A percentile compares a stretch with the other conserved stretches of the same genome.
phyloP scores from a whole-genome alignment of 208 protist genomes.

The Acanthamoeba healyi region DNA sequence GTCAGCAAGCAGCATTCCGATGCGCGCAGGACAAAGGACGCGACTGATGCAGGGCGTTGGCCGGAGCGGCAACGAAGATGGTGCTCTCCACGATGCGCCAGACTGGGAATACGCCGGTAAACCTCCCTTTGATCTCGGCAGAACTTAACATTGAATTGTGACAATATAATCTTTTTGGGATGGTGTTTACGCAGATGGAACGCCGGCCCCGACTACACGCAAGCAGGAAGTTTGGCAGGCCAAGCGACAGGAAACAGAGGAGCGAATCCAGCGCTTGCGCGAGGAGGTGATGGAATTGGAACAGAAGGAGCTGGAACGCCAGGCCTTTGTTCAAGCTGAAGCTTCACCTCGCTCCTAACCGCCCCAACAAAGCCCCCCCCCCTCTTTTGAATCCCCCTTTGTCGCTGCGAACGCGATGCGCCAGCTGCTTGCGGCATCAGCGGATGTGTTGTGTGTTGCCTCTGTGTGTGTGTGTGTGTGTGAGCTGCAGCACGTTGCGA shows the following conservation, averaged over 20 bases:
- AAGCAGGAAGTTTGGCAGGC: background rate
- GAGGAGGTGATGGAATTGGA: constrained; percentile 61
- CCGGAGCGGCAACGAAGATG: constrained; percentile 38
- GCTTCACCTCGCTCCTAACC: too few relatives aligned
- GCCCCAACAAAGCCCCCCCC: too few relatives aligned
- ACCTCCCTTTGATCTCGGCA: background rate
- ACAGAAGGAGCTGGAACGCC: constrained; percentile 29
- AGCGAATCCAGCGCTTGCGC: constrained; percentile 22
- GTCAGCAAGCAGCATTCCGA: background rate
- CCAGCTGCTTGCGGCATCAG: too few relatives aligned
- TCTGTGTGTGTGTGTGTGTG: too few relatives aligned
- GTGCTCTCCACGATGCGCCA: background rate
- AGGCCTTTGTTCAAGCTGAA: background rate
- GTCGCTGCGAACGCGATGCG: too few relatives aligned
- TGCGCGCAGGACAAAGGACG: background rate
- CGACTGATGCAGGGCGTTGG: constrained; percentile 16
- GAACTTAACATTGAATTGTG: background rate
- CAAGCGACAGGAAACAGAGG: background rate
- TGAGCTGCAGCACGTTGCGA: too few relatives aligned
- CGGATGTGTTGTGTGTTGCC: too few relatives aligned
- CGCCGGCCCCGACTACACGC: background rate
- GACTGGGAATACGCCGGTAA: constrained; percentile 59
- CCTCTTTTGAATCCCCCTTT: too few relatives aligned
- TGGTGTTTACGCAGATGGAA: background rate
- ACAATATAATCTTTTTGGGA: too few relatives aligned